A percentile compares a stretch with the other conserved stretches of the same genome.
phyloP scores from a whole-genome alignment of 1,139 yeast genomes.

The Suhomyces bokatorum region DNA sequence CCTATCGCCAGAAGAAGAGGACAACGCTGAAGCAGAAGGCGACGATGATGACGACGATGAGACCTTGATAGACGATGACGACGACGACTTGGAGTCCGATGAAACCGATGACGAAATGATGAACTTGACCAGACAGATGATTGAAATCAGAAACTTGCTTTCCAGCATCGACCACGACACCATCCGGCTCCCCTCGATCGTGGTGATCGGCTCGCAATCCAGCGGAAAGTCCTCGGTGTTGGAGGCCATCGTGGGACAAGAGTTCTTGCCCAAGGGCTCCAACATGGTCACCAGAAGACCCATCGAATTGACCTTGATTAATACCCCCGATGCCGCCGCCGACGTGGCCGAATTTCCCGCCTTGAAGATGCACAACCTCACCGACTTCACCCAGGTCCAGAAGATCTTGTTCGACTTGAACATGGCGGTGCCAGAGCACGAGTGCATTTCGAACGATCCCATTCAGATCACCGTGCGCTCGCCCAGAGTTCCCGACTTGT shows the following conservation, averaged over 20 bases:
- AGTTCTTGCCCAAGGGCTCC: slow-evolving; percentile 89
- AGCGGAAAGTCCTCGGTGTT: slow-evolving; percentile 95
- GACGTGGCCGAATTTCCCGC: slow-evolving; percentile 95
- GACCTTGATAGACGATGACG: slow-evolving; percentile 32
- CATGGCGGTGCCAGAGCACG: slow-evolving; percentile 84
- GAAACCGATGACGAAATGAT: slow-evolving; percentile 76
- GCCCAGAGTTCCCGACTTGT: slow-evolving; percentile 89
- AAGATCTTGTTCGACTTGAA: slow-evolving; percentile 81
- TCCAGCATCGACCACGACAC: slow-evolving; percentile 79
- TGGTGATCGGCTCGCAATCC: slow-evolving; percentile 95
- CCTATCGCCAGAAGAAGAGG: slow-evolving; percentile 33
- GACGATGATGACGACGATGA: slow-evolving; percentile 35
- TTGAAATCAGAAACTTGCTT: slow-evolving; percentile 82
- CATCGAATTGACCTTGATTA: slow-evolving; percentile 85
- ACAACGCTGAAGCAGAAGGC: slow-evolving; percentile 17
- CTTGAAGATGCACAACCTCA: slow-evolving; percentile 72
- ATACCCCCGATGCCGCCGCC: slow-evolving; percentile 79
- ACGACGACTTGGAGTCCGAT: slow-evolving; percentile 46
- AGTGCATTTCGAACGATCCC: slow-evolving; percentile 88
- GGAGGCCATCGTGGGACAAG: slow-evolving; percentile 93
- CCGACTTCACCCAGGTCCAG: slow-evolving; percentile 87
- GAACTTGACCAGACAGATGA: slow-evolving; percentile 90
- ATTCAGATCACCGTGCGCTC: slow-evolving; percentile 88
- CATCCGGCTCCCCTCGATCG: slow-evolving; percentile 86
- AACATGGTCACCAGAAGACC: slow-evolving; percentile 97